Evolutionary conservation across 768 basidiomycete species (phyloP).

Genomic region (Kwoniella pini): DNA sequence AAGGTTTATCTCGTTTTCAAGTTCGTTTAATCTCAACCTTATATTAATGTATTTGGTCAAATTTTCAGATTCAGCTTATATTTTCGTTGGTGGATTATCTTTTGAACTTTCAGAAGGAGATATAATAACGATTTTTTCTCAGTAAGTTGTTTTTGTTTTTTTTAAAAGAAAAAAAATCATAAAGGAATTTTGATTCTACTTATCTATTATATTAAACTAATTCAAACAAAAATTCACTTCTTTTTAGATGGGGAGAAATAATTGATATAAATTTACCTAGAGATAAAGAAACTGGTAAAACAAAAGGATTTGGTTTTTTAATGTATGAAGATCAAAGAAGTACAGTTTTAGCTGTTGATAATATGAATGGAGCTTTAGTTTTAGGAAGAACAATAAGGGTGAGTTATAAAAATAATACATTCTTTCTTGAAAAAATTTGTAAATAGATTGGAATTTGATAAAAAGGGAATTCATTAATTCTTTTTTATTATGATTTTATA

Average conservation of each 20-base stretch:
- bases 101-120: slow-evolving; percentile 94
- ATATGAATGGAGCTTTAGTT: slow-evolving; percentile 91
- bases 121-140: slow-evolving; percentile 94
- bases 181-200: no score
- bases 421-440: no score
- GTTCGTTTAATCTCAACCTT: not conserved
- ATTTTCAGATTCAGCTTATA: slow-evolving; percentile 82
- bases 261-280: slow-evolving; percentile 93
- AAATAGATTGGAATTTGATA: no score
- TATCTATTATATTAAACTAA: no score
- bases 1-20: slow-evolving; percentile 58
- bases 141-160: slow-evolving; percentile 62
- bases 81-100: slow-evolving; percentile 86
- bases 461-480: no score
- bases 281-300: slow-evolving; percentile 88
- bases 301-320: slow-evolving; percentile 88
- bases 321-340: slow-evolving; percentile 99
- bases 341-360: slow-evolving; percentile 94
- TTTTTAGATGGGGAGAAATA: slow-evolving; percentile 87
- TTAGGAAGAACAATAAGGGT: slow-evolving; percentile 84
- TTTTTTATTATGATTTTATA: no score
- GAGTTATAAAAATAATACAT: no score
- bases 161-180: no score
- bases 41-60: not conserved
- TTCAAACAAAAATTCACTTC: no score